phyloP scores from a whole-genome alignment of 2,329 filamentous ascomycete species.

The Colletotrichum theobromicola region DNA sequence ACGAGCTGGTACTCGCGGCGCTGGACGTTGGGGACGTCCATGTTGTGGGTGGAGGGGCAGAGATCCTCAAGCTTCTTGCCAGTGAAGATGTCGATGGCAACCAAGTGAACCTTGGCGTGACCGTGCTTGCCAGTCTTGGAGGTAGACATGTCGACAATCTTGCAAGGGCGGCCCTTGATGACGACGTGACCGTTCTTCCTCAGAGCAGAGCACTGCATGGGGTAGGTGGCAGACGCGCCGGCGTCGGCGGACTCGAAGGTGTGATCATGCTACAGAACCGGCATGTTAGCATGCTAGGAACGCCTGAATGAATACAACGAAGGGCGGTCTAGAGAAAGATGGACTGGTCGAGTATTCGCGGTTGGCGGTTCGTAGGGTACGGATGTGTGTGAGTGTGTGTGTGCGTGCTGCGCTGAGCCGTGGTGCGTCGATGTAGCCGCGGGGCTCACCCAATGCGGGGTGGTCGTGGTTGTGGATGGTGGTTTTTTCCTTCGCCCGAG shows the following conservation, averaged over 20 bases:
- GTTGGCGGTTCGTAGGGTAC: background rate
- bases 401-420: conserved; percentile 10
- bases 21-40: conserved; percentile 94
- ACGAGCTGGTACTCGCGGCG: conserved; percentile 95
- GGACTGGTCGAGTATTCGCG: background rate
- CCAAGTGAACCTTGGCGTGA: conserved; percentile 99
- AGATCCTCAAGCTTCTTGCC: conserved; percentile 99
- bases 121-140: conserved; percentile 99
- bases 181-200: conserved; percentile 99
- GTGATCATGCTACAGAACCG: conserved; percentile 62
- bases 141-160: conserved; percentile 99
- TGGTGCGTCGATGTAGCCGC: conserved; percentile 19
- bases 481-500: conserved; percentile 32
- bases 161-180: conserved; percentile 99
- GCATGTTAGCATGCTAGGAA: background rate
- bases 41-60: conserved; percentile 96
- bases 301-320: background rate
- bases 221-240: conserved; percentile 91
- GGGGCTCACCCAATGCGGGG: conserved; percentile 49
- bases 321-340: background rate
- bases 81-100: conserved; percentile 99
- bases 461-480: conserved; percentile 27
- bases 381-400: background rate
- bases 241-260: conserved; percentile 94
- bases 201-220: conserved; percentile 99